These are phyloP conservation scores for Penicillium crustosum DNA, from an alignment of 2,329 filamentous ascomycete species.

Conservation along the genomic window DNA sequence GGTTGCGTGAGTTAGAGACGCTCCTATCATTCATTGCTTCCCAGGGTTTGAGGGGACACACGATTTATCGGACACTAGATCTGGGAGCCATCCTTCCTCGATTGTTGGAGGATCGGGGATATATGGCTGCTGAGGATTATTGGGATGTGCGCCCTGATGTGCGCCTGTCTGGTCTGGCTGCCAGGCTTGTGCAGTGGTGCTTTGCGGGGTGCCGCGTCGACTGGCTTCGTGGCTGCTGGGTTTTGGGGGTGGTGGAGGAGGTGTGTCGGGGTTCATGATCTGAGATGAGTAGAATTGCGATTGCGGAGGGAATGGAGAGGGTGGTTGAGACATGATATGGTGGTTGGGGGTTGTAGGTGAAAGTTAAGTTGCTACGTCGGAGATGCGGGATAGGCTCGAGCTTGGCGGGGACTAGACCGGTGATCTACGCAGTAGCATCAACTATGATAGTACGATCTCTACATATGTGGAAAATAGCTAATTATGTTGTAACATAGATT, in stretches of 20 bases:
- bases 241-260: conserved; percentile 71
- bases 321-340: conserved; percentile 28
- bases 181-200: conserved; percentile 27
- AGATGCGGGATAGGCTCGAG: conserved; percentile 8
- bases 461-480: not conserved
- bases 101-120: conserved; percentile 40
- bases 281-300: conserved; percentile 25
- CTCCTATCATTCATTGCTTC: conserved; percentile 24
- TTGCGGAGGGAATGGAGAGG: conserved; percentile 26
- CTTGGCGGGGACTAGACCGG: conserved; percentile 14
- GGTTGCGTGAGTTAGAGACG: conserved; percentile 3
- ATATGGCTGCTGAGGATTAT: conserved; percentile 12
- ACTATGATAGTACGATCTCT: not conserved
- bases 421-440: not conserved
- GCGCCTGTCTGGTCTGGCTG: conserved; percentile 24
- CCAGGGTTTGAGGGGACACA: conserved; percentile 44
- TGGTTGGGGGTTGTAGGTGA: conserved; percentile 9
- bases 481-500: not conserved
- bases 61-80: conserved; percentile 77
- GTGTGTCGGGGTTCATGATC: conserved; percentile 52
- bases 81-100: conserved; percentile 72
- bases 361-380: conserved; percentile 6
- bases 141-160: conserved; percentile 12
- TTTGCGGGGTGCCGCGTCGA: conserved; percentile 63
- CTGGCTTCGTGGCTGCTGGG: conserved; percentile 68